These are phyloP conservation scores for Cardiospermum halicacabum DNA, from an alignment of 345 rosid species.

Conservation along the genomic window DNA sequence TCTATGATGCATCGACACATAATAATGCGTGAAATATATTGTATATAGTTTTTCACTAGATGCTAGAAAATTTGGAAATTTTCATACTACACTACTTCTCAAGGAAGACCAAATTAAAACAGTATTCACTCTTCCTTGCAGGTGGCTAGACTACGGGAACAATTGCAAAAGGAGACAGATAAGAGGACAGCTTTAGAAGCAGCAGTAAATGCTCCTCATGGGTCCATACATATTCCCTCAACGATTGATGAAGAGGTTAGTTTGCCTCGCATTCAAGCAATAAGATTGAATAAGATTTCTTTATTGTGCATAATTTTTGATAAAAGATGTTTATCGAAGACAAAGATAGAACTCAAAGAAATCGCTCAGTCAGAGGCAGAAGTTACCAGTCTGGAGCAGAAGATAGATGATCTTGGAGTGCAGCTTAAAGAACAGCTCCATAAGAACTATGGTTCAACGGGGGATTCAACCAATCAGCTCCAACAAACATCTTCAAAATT, in stretches of 20 bases:
- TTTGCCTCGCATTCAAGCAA: slow-evolving; percentile 8
- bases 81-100: neutral
- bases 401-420: slow-evolving; percentile 50
- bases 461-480: slow-evolving; percentile 32
- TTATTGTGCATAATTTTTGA: slow-evolving; percentile 21
- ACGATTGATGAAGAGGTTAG: slow-evolving; percentile 59
- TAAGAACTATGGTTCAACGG: slow-evolving; percentile 30
- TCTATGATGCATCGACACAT: neutral
- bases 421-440: slow-evolving; percentile 45
- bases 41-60: neutral
- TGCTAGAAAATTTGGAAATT: neutral
- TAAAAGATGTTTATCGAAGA: slow-evolving; percentile 33
- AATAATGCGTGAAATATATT: neutral
- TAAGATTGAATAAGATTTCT: slow-evolving; percentile 15
- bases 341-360: slow-evolving; percentile 59
- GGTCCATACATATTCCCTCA: slow-evolving; percentile 30
- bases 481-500: slow-evolving; percentile 26
- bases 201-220: slow-evolving; percentile 44
- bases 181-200: slow-evolving; percentile 59
- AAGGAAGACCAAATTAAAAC: slow-evolving; percentile 1
- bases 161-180: slow-evolving; percentile 70
- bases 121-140: slow-evolving; percentile 23
- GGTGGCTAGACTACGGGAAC: slow-evolving; percentile 80
- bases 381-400: slow-evolving; percentile 49
- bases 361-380: slow-evolving; percentile 61